Evolutionary conservation across 1,284 basidiomycete species (phyloP).

Genomic region (Sphaerobolus stellatus): DNA sequence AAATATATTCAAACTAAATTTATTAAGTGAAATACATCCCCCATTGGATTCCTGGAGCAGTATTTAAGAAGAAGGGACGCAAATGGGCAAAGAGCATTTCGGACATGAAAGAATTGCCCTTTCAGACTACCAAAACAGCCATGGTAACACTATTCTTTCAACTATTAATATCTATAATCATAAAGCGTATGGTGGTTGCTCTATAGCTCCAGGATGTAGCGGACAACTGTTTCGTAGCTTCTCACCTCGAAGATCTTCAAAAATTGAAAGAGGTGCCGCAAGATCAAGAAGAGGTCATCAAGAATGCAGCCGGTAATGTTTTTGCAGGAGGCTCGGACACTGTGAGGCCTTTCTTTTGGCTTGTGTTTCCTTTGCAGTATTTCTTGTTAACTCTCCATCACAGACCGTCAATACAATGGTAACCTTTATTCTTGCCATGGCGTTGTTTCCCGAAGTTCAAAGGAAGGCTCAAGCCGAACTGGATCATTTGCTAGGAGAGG

Average conservation of each 20-base stretch:
- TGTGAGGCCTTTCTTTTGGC: too few species aligned
- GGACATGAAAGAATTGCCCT: neutral
- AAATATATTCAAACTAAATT: neutral
- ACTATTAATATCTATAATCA: neutral
- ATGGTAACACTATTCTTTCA: neutral
- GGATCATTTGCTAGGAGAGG: neutral
- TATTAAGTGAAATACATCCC: slow-evolving; percentile 42
- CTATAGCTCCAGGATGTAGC: neutral
- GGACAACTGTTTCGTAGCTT: neutral
- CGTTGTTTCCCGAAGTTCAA: neutral
- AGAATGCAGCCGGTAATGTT: neutral
- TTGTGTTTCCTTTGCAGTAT: too few species aligned
- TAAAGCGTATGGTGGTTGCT: neutral
- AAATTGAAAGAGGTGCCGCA: neutral
- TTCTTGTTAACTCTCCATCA: too few species aligned
- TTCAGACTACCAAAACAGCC: neutral
- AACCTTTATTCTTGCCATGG: neutral
- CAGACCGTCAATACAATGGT: neutral
- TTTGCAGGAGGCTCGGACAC: neutral
- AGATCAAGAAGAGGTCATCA: neutral
- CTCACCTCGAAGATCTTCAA: neutral
- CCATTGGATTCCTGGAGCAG: slow-evolving; percentile 50
- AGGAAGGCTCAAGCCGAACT: neutral
- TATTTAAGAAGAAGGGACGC: slow-evolving; percentile 40
- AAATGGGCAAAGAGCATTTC: neutral